A percentile compares a stretch with the other conserved stretches of the same genome.
phyloP scores from a whole-genome alignment of 371 early-diverging fungal genomes.

The Circinella umbellata region DNA sequence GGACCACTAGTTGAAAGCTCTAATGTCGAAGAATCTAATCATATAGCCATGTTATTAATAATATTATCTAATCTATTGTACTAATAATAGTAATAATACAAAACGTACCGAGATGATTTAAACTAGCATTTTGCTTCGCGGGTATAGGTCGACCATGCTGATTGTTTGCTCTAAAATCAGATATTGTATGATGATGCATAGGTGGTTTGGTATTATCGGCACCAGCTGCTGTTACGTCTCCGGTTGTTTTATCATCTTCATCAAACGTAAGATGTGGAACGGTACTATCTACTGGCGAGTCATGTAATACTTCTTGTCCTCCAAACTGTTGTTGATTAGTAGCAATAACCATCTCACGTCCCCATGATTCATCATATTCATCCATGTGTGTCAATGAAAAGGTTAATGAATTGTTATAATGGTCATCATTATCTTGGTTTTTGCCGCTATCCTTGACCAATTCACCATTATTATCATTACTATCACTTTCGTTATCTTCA shows the following conservation, averaged over 20 bases:
- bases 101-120: background rate
- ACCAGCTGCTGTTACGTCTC: background rate
- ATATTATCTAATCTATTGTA: no score
- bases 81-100: no score
- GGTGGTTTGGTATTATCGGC: background rate
- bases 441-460: background rate
- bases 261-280: constrained; percentile 38
- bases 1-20: constrained; percentile 35
- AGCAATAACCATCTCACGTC: constrained; percentile 42
- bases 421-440: constrained; percentile 14
- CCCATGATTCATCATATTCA: constrained; percentile 65
- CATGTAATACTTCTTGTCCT: background rate
- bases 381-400: constrained; percentile 65
- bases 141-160: constrained; percentile 8
- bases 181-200: constrained; percentile 13
- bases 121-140: background rate
- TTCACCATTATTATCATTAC: background rate
- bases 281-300: background rate
- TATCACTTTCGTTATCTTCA: constrained; percentile 7
- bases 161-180: constrained; percentile 14
- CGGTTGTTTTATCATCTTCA: constrained; percentile 17
- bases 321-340: background rate
- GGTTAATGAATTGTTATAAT: constrained; percentile 23
- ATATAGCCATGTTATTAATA: background rate
- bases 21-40: constrained; percentile 16